Evolutionary conservation across 2,329 filamentous ascomycete species (phyloP), one percentile per base, ranked within the genome.

Genomic region (Aspergillus eucalypticola): DNA sequence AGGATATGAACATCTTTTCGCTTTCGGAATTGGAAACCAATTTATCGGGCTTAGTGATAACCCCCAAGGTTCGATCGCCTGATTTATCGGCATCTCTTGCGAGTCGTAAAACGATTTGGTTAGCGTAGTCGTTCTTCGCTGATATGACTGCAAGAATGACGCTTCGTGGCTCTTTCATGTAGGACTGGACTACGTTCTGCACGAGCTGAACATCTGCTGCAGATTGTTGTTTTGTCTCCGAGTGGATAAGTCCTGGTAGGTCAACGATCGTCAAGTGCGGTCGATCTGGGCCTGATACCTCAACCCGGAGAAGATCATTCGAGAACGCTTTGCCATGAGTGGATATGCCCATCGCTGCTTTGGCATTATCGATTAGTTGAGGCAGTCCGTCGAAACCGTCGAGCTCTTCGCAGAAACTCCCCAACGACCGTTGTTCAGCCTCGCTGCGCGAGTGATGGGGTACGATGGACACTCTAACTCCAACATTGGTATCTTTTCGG

Each of bases 231-330:
- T 81, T 78, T 62, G 82, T 85, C 64, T 82, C 80, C 5, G 84
- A 82, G 39, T 81, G 79, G 27, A 87, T 82, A 1, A 88, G 75
- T 2, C 86, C 85, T 0, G 86, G 86, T 35, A 88, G 76, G 70
- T 88, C 86, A 7, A 88, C 84, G 1, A 88, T 78, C 0, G 84
- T 88, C 46, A 88, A 72, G 15, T 88, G 78, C 1, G 84, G 84
- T 75, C 84, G 82, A 10, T 85, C 81, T 0, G 85, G 84, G 0
- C 86, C 85, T 10, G 78, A 80, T 67, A 87, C 82, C 65, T 88
- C 85, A 0, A 88, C 80, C 0, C 85, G 81, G 5, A 88, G 78
- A 29, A 86, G 82, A 78, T 83, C 71, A 77, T 81, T 44, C 74
- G 82, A 10, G 79, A 76, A 76, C 1, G 61, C 65, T 59, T 66